Evolutionary conservation across 1,139 yeast genomes (phyloP).

Genomic region (Arxiozyma slooffiae): DNA sequence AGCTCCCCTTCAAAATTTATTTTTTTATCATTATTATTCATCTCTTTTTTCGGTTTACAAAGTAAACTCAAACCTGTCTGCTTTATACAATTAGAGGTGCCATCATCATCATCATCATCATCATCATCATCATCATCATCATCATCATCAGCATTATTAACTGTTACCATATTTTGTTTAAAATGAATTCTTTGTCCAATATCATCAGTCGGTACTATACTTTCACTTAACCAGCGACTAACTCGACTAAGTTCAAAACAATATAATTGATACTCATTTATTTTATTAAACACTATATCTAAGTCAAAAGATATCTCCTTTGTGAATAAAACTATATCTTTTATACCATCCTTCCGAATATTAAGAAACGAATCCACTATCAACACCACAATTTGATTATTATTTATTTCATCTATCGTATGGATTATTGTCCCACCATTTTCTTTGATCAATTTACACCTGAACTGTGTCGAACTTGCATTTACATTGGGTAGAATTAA

Average conservation of each 20-base stretch:
- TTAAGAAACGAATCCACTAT: conserved; percentile 21
- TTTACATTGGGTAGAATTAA: conserved; percentile 20
- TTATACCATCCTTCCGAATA: conserved; percentile 3
- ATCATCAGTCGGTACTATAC: not conserved
- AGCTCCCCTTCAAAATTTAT: too few species aligned
- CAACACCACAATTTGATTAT: conserved; percentile 11
- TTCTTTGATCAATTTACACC: conserved; percentile 12
- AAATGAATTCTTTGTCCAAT: not conserved
- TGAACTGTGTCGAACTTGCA: conserved; percentile 11
- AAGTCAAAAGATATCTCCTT: conserved; percentile 15
- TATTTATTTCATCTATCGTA: conserved; percentile 8
- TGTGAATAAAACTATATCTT: conserved; percentile 10
- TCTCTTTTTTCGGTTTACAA: not conserved
- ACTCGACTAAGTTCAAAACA: conserved; percentile 5
- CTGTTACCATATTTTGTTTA: not conserved
- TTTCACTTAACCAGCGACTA: not conserved
- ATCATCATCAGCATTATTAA: too few species aligned
- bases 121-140: too few species aligned
- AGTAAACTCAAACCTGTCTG: not conserved
- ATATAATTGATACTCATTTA: conserved; percentile 7
- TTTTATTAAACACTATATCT: conserved; percentile 9
- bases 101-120: not conserved
- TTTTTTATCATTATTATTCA: too few species aligned
- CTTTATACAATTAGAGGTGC: not conserved
- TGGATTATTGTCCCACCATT: conserved; percentile 33